These are phyloP conservation scores for Penicillium sp. DNA, from an alignment of 2,329 filamentous ascomycete species.

Conservation along the genomic window DNA sequence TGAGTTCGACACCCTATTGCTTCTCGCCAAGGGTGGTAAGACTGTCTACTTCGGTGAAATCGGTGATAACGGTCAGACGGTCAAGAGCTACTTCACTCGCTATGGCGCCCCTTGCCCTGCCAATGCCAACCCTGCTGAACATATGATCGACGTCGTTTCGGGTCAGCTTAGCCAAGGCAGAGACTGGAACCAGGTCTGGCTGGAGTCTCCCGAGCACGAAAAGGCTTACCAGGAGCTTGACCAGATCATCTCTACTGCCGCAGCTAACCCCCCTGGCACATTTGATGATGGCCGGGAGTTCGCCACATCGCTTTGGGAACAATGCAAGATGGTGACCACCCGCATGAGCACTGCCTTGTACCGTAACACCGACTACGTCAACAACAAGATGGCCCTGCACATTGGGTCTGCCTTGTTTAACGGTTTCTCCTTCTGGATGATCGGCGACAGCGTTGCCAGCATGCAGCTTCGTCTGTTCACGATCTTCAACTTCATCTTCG, in stretches of 20 bases:
- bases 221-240: constrained; percentile 8
- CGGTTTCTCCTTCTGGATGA: constrained; percentile 16
- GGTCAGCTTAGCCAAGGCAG: constrained; percentile 11
- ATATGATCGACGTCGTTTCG: constrained; percentile 15
- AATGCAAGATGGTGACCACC: constrained; percentile 7
- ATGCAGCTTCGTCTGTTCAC: constrained; percentile 14
- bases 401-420: constrained; percentile 13
- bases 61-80: constrained; percentile 9
- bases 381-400: constrained; percentile 12
- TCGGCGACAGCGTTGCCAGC: constrained; percentile 5
- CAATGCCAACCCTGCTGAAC: constrained; percentile 10
- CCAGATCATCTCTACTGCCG: constrained; percentile 8
- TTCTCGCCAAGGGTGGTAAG: constrained; percentile 13
- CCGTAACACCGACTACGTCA: constrained; percentile 13
- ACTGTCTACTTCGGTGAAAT: constrained; percentile 15
- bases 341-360: constrained; percentile 10
- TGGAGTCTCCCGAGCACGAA: constrained; percentile 5
- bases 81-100: constrained; percentile 9
- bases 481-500: constrained; percentile 15
- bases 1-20: constrained; percentile 11
- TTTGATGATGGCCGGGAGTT: constrained; percentile 12
- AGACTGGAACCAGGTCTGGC: constrained; percentile 13
- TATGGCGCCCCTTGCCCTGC: constrained; percentile 9
- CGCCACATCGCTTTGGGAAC: constrained; percentile 9
- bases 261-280: constrained; percentile 5